Base-by-base conservation (phyloP, 306 rosid genomes). In the Carpinus viminea region DNA sequence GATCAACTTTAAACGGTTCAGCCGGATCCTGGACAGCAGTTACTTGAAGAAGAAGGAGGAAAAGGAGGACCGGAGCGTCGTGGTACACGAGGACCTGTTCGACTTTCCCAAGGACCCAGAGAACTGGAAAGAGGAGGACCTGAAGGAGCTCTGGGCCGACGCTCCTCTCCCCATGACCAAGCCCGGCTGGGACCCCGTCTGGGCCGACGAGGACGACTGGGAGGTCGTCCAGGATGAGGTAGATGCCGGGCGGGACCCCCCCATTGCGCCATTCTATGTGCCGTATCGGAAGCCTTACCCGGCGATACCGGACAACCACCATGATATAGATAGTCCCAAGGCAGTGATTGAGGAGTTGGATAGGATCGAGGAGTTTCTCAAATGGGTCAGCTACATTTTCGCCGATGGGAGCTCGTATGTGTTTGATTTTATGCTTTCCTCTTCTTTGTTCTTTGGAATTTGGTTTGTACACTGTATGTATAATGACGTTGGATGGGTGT, bases 281-380 rank as follows among this genome's bases (percentile, higher is more conserved):
- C 98, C 99, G 0, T 95, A 72, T 17, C 76, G 98, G 70, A 91
- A 81, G 81, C 85, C 77, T 3, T 80, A 78, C 79, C 99, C 99
- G 7, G 83, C 77, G 0, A 78, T 93, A n/a, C 93, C 98, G 0
- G 85, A 84, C 72, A 86, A 93, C 77, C 81, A 87, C 61, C 24
- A 46, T 13, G 93, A 87, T 34, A 75, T 95, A 34, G 13, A 84
- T 3, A 87, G 45, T 46, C 94, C 97, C 5, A 85, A 84, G 57
- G 88, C 85, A 3, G 91, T 84, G 2, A 80, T 95, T 78, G 91
- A 93, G 51, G 99, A 95, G 75, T 77, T 95, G 85, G 99, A 95
- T 85, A 87, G 97, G 89, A 93, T 91, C 84, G 99, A 95, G 83
- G 98, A 92, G 84, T 95, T 93, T 45, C 97, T 95, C 82, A 77